Percentiles rank a stretch among this genome's conserved stretches.
These are phyloP conservation scores for Trypanosoma melophagium DNA, from an alignment of 208 protist genomes.

Conservation along the genomic window DNA sequence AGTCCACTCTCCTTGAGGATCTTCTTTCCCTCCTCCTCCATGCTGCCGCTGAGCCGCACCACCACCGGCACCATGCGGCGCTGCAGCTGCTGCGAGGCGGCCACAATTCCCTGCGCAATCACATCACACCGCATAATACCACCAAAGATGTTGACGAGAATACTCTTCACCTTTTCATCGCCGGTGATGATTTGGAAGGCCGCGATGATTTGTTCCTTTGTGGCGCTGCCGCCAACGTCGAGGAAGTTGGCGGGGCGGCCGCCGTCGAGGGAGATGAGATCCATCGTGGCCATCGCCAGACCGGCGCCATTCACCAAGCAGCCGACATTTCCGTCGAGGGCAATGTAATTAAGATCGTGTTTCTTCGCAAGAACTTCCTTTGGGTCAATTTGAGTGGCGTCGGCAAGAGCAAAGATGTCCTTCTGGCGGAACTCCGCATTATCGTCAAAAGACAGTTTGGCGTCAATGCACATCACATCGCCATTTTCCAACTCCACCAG, in stretches of 20 bases:
- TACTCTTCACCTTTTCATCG: conserved; percentile 94
- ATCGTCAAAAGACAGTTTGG: conserved; percentile 99
- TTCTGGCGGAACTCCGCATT: conserved; percentile 98
- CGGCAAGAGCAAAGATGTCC: conserved; percentile 94
- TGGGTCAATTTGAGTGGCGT: conserved; percentile 93
- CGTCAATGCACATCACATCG: conserved; percentile 96
- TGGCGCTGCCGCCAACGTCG: conserved; percentile 96
- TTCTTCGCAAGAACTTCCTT: conserved; percentile 96
- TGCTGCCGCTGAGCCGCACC: conserved; percentile 94
- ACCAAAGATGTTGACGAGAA: conserved; percentile 99
- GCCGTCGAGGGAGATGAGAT: conserved; percentile 98
- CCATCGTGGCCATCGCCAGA: conserved; percentile 99
- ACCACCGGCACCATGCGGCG: conserved; percentile 92
- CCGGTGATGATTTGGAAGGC: conserved; percentile 97
- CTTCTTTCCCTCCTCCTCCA: conserved; percentile 93
- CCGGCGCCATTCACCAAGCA: conserved; percentile 98
- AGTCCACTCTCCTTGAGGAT: conserved; percentile 92
- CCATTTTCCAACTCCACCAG: conserved; percentile 95
- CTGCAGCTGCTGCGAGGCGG: conserved; percentile 84
- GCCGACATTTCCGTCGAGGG: conserved; percentile 98
- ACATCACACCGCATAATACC: conserved; percentile 99
- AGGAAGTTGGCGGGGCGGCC: conserved; percentile 99
- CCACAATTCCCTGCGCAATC: conserved; percentile 97
- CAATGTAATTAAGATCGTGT: conserved; percentile 99
- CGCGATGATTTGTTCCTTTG: conserved; percentile 92